Evolutionary conservation across 257 asterid genomes (phyloP), one percentile per base, ranked within the genome.

Genomic region (Buddleja alternifolia): DNA sequence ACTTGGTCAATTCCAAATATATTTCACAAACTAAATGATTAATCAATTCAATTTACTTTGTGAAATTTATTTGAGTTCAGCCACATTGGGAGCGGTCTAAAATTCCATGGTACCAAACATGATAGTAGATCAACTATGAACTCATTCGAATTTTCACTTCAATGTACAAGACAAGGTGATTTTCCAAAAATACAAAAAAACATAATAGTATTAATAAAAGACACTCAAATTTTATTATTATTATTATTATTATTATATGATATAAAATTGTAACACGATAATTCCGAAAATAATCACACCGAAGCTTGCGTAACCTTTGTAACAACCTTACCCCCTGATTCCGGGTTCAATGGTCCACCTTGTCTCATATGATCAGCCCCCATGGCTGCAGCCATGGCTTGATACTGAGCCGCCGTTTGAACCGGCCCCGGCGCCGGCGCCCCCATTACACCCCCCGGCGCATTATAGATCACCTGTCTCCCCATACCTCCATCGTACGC

Each of bases 401-500:
- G 88, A 65, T 77, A 80, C 58, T 83, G 86, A 24, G 75, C 70
- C 58, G 70, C 69, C 55, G 73, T 32, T 17, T 51, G n/a, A n/a
- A n/a, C n/a, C n/a, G n/a, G 80, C 4, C 58, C 85, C 46, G 67
- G 84, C 70, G 85, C 77, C 15, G 88, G 79, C 46, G 54, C 78
- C 47, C 77, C 81, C 76, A 86, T 73, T 2, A 80, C 87, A 3
- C 85, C 85, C 9, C 94, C 94, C 61, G 59, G 88, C 23, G 90
- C 74, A 4, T 81, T 74, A 77, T 88, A 93, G 69, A 83, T 81
- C 78, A 90, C 83, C 73, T 81, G 96, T 56, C 97, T 85, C 42
- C 91, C 92, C 63, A 78, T 60, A 0, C 90, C 92, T 0, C 78
- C 73, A 15, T 93, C 97, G 69, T 88, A 93, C 54, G 85, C 92